These are phyloP conservation scores for Diospyros lotus DNA, from an alignment of 148 eudicot genomes.

Conservation along the genomic window DNA sequence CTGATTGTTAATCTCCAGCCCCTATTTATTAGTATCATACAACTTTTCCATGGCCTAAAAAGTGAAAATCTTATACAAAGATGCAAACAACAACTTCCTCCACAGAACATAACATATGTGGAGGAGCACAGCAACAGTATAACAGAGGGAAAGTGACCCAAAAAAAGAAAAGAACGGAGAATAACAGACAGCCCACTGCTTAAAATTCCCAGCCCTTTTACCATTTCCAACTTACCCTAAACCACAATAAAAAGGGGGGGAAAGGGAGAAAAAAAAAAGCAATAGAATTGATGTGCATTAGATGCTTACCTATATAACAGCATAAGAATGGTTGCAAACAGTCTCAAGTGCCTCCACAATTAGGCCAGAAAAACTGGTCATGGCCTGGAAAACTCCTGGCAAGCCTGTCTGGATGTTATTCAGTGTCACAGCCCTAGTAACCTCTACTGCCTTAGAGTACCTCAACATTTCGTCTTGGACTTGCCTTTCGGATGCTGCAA, in stretches of 20 bases:
- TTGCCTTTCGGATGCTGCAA: conserved; percentile 68
- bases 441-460: conserved; percentile 88
- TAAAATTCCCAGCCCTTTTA: conserved; percentile 27
- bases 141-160: conserved; percentile 44
- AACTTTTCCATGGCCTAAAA: conserved; percentile 13
- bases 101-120: conserved; percentile 23
- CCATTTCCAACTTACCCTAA: conserved; percentile 24
- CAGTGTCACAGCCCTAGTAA: conserved; percentile 91
- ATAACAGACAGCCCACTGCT: conserved; percentile 1
- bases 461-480: conserved; percentile 86
- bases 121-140: conserved; percentile 21
- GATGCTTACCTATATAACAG: conserved; percentile 44
- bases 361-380: conserved; percentile 86
- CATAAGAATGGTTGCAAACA: conserved; percentile 76
- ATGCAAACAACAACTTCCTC: conserved; percentile 30
- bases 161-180: conserved; percentile 1
- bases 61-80: conserved; percentile 25
- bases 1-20: too few species aligned
- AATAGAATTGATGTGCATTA: not conserved
- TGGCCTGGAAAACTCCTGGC: conserved; percentile 92
- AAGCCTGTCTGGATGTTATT: conserved; percentile 90
- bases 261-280: conserved; percentile 13
- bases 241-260: too few species aligned
- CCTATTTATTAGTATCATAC: too few species aligned
- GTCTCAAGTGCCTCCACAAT: conserved; percentile 64